Evolutionary conservation across 2,329 filamentous ascomycete genomes (phyloP).

Genomic region (Fusarium oxysporum): DNA sequence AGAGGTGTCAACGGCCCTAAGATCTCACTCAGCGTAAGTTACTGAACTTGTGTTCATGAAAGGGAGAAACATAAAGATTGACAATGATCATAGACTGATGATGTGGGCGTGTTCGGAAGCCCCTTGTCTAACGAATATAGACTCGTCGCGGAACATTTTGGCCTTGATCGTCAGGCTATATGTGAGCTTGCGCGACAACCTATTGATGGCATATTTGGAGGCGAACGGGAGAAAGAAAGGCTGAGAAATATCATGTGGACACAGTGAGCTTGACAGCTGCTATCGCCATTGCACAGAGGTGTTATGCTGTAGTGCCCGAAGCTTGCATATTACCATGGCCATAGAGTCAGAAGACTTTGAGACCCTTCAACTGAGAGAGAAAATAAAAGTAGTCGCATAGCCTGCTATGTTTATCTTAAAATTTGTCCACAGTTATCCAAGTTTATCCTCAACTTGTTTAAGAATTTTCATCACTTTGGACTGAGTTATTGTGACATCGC

Average conservation of each 20-base stretch:
- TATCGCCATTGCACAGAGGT: not conserved
- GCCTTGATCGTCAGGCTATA: conserved; percentile 59
- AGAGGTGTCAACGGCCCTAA: conserved; percentile 66
- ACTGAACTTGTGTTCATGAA: not conserved
- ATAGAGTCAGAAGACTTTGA: not conserved
- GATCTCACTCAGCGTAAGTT: conserved; percentile 76
- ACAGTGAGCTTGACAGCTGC: not conserved
- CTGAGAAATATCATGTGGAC: conserved; percentile 64
- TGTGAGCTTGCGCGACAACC: conserved; percentile 69
- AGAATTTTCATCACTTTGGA: not conserved
- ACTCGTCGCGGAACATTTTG: conserved; percentile 78
- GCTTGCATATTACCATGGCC: not conserved
- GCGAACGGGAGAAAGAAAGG: conserved; percentile 69
- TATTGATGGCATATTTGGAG: conserved; percentile 75
- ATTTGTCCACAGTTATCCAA: not conserved
- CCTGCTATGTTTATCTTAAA: not conserved
- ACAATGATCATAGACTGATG: conserved; percentile 72
- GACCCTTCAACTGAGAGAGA: not conserved
- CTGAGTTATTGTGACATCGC: not conserved
- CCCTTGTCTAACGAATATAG: conserved; percentile 81
- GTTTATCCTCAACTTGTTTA: not conserved
- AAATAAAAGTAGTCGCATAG: not conserved
- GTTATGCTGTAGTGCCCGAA: not conserved
- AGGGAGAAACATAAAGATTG: not conserved
- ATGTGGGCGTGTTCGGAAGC: conserved; percentile 85